These are phyloP conservation scores for Penicillium hordei DNA, from an alignment of 2,329 filamentous ascomycete species.

Conservation along the genomic window DNA sequence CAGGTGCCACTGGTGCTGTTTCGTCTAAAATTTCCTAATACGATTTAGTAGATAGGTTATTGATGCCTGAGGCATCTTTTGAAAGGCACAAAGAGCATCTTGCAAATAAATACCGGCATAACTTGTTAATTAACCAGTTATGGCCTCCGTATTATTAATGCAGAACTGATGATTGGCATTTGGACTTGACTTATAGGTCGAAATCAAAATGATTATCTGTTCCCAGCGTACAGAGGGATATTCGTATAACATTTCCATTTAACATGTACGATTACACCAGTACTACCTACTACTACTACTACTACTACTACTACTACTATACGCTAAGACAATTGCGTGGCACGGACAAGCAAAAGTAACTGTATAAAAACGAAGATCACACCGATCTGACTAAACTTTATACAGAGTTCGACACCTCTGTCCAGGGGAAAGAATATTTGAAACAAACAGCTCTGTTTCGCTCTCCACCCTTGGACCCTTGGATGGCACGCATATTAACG, in stretches of 20 bases:
- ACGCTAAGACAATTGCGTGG: not conserved
- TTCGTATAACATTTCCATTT: not conserved
- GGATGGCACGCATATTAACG: not conserved
- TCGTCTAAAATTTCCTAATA: constrained; percentile 3
- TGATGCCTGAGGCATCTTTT: not conserved
- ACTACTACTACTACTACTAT: too few species aligned
- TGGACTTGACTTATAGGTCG: not conserved
- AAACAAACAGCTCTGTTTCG: not conserved
- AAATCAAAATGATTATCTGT: not conserved
- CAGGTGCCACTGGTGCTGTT: not conserved
- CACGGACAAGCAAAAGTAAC: not conserved
- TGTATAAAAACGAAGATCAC: not conserved
- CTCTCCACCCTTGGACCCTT: not conserved
- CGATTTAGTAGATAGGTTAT: not conserved
- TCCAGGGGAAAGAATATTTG: not conserved
- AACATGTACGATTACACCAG: not conserved
- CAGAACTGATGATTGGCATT: not conserved
- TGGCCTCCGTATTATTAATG: not conserved
- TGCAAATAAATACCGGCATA: not conserved
- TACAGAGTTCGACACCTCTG: not conserved
- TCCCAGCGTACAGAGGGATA: not conserved
- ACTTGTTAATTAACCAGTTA: too few species aligned
- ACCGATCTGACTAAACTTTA: not conserved
- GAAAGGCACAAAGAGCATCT: not conserved
- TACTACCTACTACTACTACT: not conserved